A percentile compares a stretch with the other conserved stretches of the same genome.
Conservation (phyloP, 139 green algal species). For the Micractinium sp. region DNA sequence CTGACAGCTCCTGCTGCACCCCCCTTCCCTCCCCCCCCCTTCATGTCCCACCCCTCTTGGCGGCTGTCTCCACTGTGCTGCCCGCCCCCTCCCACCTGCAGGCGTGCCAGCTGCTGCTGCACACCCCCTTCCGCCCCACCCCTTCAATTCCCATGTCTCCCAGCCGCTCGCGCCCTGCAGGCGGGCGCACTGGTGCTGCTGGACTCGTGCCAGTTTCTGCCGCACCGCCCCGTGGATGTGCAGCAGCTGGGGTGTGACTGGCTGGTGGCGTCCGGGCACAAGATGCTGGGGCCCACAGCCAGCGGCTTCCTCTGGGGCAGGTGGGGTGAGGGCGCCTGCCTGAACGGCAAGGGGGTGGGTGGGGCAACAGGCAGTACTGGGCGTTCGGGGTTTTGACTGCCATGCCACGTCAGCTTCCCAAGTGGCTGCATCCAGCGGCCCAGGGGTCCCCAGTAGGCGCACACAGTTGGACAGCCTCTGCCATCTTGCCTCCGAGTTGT, state of each 20-base stretch:
- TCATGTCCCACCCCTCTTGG: too few species aligned
- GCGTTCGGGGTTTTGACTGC: too few species aligned
- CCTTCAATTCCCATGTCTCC: too few species aligned
- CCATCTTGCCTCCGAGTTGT: not conserved
- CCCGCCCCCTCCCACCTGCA: not conserved
- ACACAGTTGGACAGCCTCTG: too few species aligned
- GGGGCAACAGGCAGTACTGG: too few species aligned
- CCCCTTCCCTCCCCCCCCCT: too few species aligned
- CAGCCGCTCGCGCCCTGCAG: not conserved
- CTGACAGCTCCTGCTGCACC: too few species aligned
- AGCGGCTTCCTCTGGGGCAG: constrained; percentile 93
- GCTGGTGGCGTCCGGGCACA: constrained; percentile 86
- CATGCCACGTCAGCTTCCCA: too few species aligned
- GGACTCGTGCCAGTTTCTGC: constrained; percentile 91
- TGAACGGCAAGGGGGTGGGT: too few species aligned
- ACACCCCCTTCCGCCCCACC: too few species aligned
- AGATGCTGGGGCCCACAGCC: constrained; percentile 89
- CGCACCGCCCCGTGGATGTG: constrained; percentile 91
- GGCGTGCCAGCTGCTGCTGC: not conserved
- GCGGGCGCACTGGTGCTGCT: constrained; percentile 80
- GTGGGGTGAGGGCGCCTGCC: not conserved
- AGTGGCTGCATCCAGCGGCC: too few species aligned
- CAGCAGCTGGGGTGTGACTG: constrained; percentile 41
- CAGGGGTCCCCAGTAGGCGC: too few species aligned
- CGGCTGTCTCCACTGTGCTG: not conserved